Evolutionary conservation across 371 early-diverging fungal genomes (phyloP).

Genomic region (Nematocida sp.): DNA sequence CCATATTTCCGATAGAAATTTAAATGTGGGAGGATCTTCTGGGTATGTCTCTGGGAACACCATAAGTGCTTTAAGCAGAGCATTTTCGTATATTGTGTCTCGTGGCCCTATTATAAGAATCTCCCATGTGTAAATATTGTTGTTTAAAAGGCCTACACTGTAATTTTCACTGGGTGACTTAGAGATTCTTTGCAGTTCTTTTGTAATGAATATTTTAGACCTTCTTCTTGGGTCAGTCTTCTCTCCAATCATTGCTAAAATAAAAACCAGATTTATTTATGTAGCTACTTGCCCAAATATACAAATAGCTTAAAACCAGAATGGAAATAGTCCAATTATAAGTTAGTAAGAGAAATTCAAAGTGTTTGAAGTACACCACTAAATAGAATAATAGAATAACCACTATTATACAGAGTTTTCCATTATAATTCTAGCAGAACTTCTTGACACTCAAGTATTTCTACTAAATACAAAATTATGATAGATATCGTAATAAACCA

Average conservation of each 20-base stretch:
- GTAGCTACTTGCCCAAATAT: constrained; percentile 16
- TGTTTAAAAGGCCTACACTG: constrained; percentile 69
- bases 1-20: constrained; percentile 80
- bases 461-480: no score
- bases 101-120: constrained; percentile 88
- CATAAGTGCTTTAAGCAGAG: constrained; percentile 80
- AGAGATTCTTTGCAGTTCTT: constrained; percentile 67
- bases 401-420: no score
- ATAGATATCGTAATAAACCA: no score
- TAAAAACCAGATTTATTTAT: constrained; percentile 36
- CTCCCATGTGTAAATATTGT: constrained; percentile 79
- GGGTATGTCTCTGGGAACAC: constrained; percentile 81
- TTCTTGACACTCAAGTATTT: no score
- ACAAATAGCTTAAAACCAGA: constrained; percentile 4
- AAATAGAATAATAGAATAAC: no score
- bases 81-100: constrained; percentile 94
- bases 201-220: constrained; percentile 65
- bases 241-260: constrained; percentile 35
- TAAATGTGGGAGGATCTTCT: constrained; percentile 77
- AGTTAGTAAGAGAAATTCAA: not conserved
- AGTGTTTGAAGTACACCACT: no score
- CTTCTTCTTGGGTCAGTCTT: constrained; percentile 37
- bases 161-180: constrained; percentile 66
- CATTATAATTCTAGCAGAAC: no score
- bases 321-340: not conserved